Conservation (phyloP, 441 rosid genomes). For the Jatropha podagrica region DNA sequence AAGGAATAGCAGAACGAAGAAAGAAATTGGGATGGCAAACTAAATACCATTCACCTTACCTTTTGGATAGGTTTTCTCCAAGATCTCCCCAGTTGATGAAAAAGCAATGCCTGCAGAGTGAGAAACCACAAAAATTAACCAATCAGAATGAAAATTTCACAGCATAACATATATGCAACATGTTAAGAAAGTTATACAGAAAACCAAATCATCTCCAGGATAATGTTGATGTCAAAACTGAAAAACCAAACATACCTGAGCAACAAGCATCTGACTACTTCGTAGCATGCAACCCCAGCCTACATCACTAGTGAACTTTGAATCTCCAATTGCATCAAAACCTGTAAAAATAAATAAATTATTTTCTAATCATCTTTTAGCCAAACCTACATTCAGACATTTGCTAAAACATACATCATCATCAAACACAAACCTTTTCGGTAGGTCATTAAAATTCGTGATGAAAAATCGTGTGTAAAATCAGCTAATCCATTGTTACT, state of each 20-base stretch:
- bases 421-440: constrained; percentile 63
- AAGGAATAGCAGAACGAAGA: background rate
- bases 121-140: constrained; percentile 16
- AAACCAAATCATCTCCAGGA: background rate
- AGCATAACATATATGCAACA: background rate
- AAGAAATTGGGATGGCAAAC: background rate
- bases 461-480: constrained; percentile 70
- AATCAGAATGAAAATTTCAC: background rate
- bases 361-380: background rate
- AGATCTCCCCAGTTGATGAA: constrained; percentile 78
- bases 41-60: constrained; percentile 34
- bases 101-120: constrained; percentile 66
- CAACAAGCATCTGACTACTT: constrained; percentile 96
- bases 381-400: constrained; percentile 7
- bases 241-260: constrained; percentile 54
- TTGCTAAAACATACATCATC: background rate
- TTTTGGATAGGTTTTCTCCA: constrained; percentile 63
- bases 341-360: constrained; percentile 38
- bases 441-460: constrained; percentile 73
- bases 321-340: constrained; percentile 66
- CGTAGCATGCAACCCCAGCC: constrained; percentile 98
- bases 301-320: constrained; percentile 68
- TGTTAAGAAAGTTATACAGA: background rate
- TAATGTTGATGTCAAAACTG: constrained; percentile 8
- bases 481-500: constrained; percentile 44